Evolutionary conservation across 1,139 yeast species (phyloP), one percentile per base, ranked within the genome.

Genomic region (Barnettozyma hawaiiensis): DNA sequence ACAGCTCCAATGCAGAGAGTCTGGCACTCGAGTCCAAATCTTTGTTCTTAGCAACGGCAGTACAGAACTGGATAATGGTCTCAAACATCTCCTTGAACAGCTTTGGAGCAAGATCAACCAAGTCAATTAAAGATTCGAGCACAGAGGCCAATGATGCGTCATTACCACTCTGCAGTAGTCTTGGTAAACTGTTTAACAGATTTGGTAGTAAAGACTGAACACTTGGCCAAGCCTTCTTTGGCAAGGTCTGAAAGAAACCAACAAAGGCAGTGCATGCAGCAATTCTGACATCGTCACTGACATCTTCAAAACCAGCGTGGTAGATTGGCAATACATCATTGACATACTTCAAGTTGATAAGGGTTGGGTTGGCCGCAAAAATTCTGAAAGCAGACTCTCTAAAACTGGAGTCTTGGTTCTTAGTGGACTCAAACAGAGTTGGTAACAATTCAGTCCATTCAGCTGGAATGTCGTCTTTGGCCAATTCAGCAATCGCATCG

Each of bases 261-360:
- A 90, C 92, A 68, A 89, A 92, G 0, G 97, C 97, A 21, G 86
- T 78, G 52, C 95, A 89, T 2, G 97, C 86, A 18, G 96, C 85
- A 50, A 92, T 85, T 60, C 95, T 79, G 31, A 94, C 97, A 46
- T 78, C 81, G 62, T 87, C 96, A 52, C 74, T 71, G 3, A 68
- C 59, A 61, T 92, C 97, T 16, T 76, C 80, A 61, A 92, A 89
- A 1, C 96, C 97, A 3, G 75, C 58, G 52, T 78, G 80, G 61
- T 87, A 89, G 34, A 87, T 70, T 4, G 90, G 85, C 44, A 85
- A 67, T 19, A 81, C 69, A 14, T 77, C 75, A 37, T 71, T 69
- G 40, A 82, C 68, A 51, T 75, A 74, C 10, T 74, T 69, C 33
- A 71, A 72, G 46, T 80, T 83, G 47, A 90, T 75, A 34, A 90